Evolutionary conservation across 1,139 yeast species (phyloP), one percentile per base, ranked within the genome.

Genomic region (Magnusiomyces clavatus): DNA sequence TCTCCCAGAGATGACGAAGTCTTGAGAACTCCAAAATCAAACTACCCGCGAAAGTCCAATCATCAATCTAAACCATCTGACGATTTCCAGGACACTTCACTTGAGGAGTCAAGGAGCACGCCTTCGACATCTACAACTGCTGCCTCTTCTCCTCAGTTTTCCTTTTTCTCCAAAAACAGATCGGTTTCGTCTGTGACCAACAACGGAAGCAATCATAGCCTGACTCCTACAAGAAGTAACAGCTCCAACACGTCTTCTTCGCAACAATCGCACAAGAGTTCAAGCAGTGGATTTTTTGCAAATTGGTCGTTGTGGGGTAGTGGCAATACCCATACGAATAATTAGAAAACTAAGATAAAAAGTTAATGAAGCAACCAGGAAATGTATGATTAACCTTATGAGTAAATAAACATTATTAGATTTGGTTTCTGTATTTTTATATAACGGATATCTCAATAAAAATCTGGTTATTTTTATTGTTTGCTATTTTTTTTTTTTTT

Each of bases 271-370:
- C 17, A 20, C 14, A 17, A 46, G 16, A 36, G 51, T 17, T 38
- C 47, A n/a, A 34, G 42, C 14, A 39, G 24, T 4, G 51, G 51
- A 1, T 43, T 52, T 12, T 47, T 52, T 14, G 41, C 39, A 4
- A 51, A 51, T 12, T 52, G 55, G 55, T 52, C 55, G 13, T 39
- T 52, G 12, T 52, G 55, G 55, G 52, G 55, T 10, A 41, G 42
- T 36, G 36, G 34, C 39, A 37, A 43, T 46, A 14, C 46, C 34
- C n/a, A 24, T 29, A 12, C 31, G 8, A 24, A 24, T 24, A 24
- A 24, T 24, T 24, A 24, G n/a, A n/a, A n/a, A n/a, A n/a, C n/a
- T n/a, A n/a, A n/a, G n/a, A n/a, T n/a, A 24, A 24, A 24, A 5
- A 8, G 4, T 24, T 24, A 5, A 24, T 24, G 8, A 24, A 24